Evolutionary conservation across 164 flowering plant genomes (phyloP), one percentile per base, ranked within the genome.

Genomic region (Magnolia kwangsiensis): DNA sequence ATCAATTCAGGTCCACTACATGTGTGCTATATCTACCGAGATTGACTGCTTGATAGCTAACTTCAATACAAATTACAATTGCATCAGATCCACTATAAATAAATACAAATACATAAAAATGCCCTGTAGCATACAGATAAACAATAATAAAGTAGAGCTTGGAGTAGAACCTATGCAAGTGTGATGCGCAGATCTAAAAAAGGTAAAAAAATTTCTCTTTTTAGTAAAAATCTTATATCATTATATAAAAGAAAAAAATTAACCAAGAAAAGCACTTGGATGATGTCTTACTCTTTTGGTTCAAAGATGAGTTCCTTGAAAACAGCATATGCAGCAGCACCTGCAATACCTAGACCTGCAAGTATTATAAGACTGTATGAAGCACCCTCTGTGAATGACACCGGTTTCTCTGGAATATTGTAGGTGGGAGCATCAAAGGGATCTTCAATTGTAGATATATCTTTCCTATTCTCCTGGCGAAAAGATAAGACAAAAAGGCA

Each of bases 371-470:
- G 3, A 78, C 87, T 79, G 81, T 96, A 96, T 63, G 98, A 91
- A 77, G 98, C 97, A 66, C 99, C 98, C 80, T 96, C 99, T 0
- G 88, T 78, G 81, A 92, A 96, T 23, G 97, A 90, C 75, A 96
- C 94, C 5, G 98, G 99, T 81, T 96, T 94, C 83, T 94, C 92
- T 31, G 99, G 99, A 78, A 96, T 96, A 73, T 94, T 88, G 81
- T 94, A 90, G 5, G 99, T 96, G 64, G 94, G 97, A 71, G 97
- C 86, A 88, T 96, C 97, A 87, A 92, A 96, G n/a, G 98, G 98
- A 83, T 94, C 98, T 66, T 94, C 97, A 74, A 86, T 83, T 1
- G 87, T 89, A 59, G 97, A 85, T 74, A 96, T 75, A 1, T 90
- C 98, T 79, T 91, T 94, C 67, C 82, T 88, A 70, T 82, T 72